These are phyloP conservation scores for Oemleria cerasiformis DNA, from an alignment of 306 rosid species.

Conservation along the genomic window DNA sequence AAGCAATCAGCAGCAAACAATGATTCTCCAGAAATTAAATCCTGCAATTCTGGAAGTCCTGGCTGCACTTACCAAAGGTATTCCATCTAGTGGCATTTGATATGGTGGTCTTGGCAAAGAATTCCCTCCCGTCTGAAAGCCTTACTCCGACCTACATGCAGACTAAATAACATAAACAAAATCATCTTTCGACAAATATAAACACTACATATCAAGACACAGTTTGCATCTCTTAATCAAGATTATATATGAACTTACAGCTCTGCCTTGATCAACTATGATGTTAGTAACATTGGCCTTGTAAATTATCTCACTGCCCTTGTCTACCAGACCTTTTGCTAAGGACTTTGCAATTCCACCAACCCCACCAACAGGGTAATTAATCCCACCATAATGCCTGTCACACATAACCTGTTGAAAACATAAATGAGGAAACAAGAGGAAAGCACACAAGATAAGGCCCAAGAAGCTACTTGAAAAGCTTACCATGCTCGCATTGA, in stretches of 20 bases:
- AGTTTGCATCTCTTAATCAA: constrained; percentile 12
- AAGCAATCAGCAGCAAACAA: constrained; percentile 25
- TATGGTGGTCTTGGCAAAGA: constrained; percentile 77
- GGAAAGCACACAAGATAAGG: constrained; percentile 7
- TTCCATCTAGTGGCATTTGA: constrained; percentile 99
- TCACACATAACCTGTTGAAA: constrained; percentile 80
- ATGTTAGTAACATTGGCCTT: constrained; percentile 83
- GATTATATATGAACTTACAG: constrained; percentile 54
- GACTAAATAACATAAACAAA: constrained; percentile 24
- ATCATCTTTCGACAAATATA: constrained; percentile 8
- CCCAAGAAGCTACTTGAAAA: constrained; percentile 18
- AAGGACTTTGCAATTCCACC: constrained; percentile 93
- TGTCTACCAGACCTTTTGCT: constrained; percentile 74
- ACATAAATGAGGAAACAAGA: constrained; percentile 12
- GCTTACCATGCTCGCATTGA: constrained; percentile 92
- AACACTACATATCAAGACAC: neutral
- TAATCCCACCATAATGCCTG: constrained; percentile 91
- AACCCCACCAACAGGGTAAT: constrained; percentile 90
- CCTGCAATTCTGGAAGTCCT: neutral
- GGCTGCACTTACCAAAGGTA: constrained; percentile 73
- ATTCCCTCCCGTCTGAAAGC: constrained; percentile 77
- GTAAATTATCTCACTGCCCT: constrained; percentile 81
- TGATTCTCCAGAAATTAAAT: constrained; percentile 16
- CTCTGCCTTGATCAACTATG: constrained; percentile 64
- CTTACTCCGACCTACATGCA: constrained; percentile 71